Evolutionary conservation across 805 yeast species (phyloP).

Genomic region (Yarrowia sp.): DNA sequence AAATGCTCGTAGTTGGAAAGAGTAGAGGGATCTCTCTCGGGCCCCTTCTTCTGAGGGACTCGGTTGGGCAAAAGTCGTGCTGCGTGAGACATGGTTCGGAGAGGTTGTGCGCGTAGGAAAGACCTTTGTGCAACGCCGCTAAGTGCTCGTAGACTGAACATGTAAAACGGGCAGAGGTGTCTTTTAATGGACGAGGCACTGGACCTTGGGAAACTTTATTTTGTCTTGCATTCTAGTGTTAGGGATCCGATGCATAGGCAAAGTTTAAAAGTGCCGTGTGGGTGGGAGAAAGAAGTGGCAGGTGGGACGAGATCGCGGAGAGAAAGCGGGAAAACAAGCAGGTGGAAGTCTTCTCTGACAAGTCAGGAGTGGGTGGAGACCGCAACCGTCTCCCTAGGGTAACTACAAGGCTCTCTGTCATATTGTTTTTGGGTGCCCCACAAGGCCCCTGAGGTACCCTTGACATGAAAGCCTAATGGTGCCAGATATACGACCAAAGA

Average conservation of each 20-base stretch:
- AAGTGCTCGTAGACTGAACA: slow-evolving; percentile 26
- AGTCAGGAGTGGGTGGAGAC: too few species aligned
- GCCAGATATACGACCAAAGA: background rate
- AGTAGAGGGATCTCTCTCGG: slow-evolving; percentile 69
- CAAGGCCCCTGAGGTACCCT: too few species aligned
- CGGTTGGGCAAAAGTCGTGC: slow-evolving; percentile 30
- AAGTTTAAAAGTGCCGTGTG: slow-evolving; percentile 22
- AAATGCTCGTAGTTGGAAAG: slow-evolving; percentile 71
- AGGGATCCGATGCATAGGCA: background rate
- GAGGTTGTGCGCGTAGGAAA: background rate
- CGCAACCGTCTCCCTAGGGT: too few species aligned
- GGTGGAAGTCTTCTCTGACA: too few species aligned
- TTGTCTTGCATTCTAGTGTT: background rate
- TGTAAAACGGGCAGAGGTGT: background rate
- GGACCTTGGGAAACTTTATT: slow-evolving; percentile 19
- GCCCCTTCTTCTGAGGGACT: slow-evolving; percentile 4
- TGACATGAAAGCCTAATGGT: too few species aligned
- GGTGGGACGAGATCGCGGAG: too few species aligned
- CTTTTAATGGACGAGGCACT: slow-evolving; percentile 26
- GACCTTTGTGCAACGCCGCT: slow-evolving; percentile 1
- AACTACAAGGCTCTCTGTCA: too few species aligned
- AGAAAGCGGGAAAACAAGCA: too few species aligned
- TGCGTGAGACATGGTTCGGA: slow-evolving; percentile 27
- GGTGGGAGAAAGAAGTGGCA: background rate
- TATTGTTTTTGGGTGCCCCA: too few species aligned